phyloP scores from a whole-genome alignment of 306 rosid species.

The Pterocarpus macrocarpus region DNA sequence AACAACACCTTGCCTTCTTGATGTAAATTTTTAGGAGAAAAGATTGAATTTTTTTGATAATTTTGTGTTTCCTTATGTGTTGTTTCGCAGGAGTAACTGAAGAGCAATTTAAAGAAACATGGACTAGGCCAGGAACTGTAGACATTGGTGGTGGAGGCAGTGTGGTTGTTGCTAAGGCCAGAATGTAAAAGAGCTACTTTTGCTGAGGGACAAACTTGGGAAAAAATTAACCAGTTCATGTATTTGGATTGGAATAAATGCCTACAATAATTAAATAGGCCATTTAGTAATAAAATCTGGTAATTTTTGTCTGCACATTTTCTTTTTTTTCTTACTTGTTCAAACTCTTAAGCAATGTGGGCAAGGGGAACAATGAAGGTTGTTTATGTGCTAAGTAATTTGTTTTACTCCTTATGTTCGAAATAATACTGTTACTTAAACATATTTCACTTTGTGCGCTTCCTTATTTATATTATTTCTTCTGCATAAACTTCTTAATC shows the following conservation, averaged over 20 bases:
- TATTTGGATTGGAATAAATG: slow-evolving; percentile 46
- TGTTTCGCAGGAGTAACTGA: slow-evolving; percentile 86
- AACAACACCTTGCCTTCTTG: neutral
- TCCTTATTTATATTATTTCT: neutral
- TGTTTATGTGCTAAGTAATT: slow-evolving; percentile 39
- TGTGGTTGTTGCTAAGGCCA: slow-evolving; percentile 83
- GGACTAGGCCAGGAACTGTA: slow-evolving; percentile 84
- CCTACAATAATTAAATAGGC: slow-evolving; percentile 8
- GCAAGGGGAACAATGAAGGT: slow-evolving; percentile 16
- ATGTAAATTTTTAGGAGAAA: neutral
- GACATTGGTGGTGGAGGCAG: slow-evolving; percentile 64
- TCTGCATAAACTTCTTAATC: neutral
- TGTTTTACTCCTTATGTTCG: slow-evolving; percentile 21
- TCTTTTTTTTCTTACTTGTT: slow-evolving; percentile 29
- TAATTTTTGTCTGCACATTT: slow-evolving; percentile 11
- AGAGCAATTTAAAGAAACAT: slow-evolving; percentile 89
- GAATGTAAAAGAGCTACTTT: slow-evolving; percentile 57
- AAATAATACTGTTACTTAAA: slow-evolving; percentile 16
- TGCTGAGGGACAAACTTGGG: slow-evolving; percentile 8
- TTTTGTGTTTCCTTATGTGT: too few relatives aligned
- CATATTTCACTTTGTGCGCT: slow-evolving; percentile 22
- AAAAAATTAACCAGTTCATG: slow-evolving; percentile 7
- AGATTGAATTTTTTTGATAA: neutral
- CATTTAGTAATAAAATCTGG: slow-evolving; percentile 32
- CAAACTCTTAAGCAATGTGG: slow-evolving; percentile 6